These are phyloP conservation scores for Fusarium cicatricum DNA, from an alignment of 2,329 filamentous ascomycete genomes.

Conservation along the genomic window DNA sequence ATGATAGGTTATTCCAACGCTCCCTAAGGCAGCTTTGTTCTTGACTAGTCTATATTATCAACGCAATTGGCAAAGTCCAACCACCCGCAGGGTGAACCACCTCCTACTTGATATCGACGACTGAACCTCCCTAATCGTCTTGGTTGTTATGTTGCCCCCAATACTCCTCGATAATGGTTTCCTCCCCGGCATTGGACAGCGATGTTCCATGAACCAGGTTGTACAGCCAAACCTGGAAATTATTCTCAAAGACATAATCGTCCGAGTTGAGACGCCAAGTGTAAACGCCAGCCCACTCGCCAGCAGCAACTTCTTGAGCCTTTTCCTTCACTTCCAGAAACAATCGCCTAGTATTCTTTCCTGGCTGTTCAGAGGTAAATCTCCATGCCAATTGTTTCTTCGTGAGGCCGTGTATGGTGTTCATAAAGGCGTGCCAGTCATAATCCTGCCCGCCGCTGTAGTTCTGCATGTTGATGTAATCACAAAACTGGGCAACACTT, in stretches of 20 bases:
- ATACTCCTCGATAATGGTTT: background rate
- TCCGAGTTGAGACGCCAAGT: constrained; percentile 8
- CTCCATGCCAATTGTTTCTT: constrained; percentile 3
- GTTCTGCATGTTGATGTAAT: constrained; percentile 15
- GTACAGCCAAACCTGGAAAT: constrained; percentile 12
- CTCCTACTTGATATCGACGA: too few relatives aligned
- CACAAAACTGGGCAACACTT: background rate
- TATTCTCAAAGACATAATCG: constrained; percentile 5
- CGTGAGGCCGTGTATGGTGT: background rate
- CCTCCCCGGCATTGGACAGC: background rate
- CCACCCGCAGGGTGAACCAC: too few relatives aligned
- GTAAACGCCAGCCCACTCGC: background rate
- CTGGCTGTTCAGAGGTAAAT: constrained; percentile 1
- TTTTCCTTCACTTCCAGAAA: background rate
- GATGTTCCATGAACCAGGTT: background rate
- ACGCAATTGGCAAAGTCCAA: too few relatives aligned
- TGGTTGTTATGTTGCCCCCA: background rate
- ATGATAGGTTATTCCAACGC: too few relatives aligned
- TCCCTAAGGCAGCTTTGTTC: too few relatives aligned
- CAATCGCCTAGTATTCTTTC: background rate
- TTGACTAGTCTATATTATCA: too few relatives aligned
- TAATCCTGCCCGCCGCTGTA: background rate
- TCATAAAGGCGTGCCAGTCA: background rate
- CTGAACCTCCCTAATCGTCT: too few relatives aligned
- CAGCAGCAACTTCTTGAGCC: background rate